Base-by-base conservation (phyloP, 768 basidiomycete genomes). In the Termitomyces sp. region DNA sequence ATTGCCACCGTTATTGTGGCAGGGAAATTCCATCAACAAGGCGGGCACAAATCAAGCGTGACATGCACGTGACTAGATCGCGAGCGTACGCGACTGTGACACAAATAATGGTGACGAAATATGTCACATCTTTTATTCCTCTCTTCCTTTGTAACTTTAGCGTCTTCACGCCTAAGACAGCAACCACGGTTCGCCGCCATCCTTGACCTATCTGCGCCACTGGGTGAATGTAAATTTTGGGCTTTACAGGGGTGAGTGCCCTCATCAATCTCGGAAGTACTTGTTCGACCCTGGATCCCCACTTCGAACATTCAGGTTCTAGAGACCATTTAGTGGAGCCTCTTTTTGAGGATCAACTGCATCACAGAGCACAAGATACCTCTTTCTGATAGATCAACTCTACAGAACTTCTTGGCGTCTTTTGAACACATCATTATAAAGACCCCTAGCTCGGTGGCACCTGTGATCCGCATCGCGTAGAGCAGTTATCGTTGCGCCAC, bases 61-160 rank as follows among this genome's bases (percentile, higher is more conserved):
- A 58, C 27, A 12, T 9, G 1, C 60, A 61, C 57, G 57, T 61
- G 60, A 58, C 27, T 14, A 1, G 0, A 22, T 55, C 53, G 36
- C 57, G 57, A n/a, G 44, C 46, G 7, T 43, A 61, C 60, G 57
- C 39, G 60, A 50, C 41, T 32, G 57, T 58, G 60, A 61, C 60
- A 57, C 47, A 1, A 20, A 14, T 16, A 7, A 39, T 52, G 36
- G 50, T 52, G 49, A 46, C 22, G 56, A 37, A 32, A 51, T 29
- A 29, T 57, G 56, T 57, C 56, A 57, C 56, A 37, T 27, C 31
- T 31, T 57, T 46, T 6, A 18, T 31, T 24, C 26, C 57, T 36
- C 53, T 54, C 56, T 49, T 29, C 20, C 3, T n/a, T n/a, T n/a
- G n/a, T n/a, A n/a, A n/a, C 2, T 9, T 10, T 9, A 53, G 34